Percentiles rank a stretch among this genome's conserved stretches.
phyloP scores from a whole-genome alignment of 2,329 filamentous ascomycete genomes.

The Calonectria montana region DNA sequence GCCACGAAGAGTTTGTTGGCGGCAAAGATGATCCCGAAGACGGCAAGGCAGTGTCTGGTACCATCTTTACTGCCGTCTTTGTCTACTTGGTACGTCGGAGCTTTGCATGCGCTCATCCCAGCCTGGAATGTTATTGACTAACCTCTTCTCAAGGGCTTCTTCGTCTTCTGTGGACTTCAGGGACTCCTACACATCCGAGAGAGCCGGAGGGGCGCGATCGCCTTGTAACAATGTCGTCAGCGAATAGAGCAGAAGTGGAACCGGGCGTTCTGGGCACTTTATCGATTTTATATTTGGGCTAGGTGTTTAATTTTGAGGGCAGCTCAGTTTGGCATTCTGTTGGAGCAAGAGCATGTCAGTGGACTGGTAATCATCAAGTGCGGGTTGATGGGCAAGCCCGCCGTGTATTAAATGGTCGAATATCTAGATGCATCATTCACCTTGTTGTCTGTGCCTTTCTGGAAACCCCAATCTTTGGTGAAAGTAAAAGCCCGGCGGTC shows the following conservation, averaged over 20 bases:
- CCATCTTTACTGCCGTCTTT: conserved; percentile 87
- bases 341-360: conserved; percentile 8
- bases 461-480: neutral
- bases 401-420: conserved; percentile 38
- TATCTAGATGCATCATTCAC: conserved; percentile 35
- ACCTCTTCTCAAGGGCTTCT: conserved; percentile 74
- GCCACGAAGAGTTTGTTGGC: conserved; percentile 87
- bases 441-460: conserved; percentile 18
- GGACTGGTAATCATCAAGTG: conserved; percentile 30
- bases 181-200: conserved; percentile 87
- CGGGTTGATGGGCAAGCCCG: conserved; percentile 18
- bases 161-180: conserved; percentile 92
- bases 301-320: conserved; percentile 40
- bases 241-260: conserved; percentile 39
- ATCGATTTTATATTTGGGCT: conserved; percentile 42
- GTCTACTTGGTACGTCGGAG: conserved; percentile 82
- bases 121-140: conserved; percentile 7
- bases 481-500: neutral
- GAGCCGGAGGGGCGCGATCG: conserved; percentile 85
- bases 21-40: conserved; percentile 77
- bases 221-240: conserved; percentile 60
- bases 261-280: conserved; percentile 42
- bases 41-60: conserved; percentile 81
- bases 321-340: conserved; percentile 21
- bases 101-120: neutral